Percentiles rank a stretch among this genome's conserved stretches.
Evolutionary conservation across 306 rosid species (phyloP).

Genomic region (Quercus suber): DNA sequence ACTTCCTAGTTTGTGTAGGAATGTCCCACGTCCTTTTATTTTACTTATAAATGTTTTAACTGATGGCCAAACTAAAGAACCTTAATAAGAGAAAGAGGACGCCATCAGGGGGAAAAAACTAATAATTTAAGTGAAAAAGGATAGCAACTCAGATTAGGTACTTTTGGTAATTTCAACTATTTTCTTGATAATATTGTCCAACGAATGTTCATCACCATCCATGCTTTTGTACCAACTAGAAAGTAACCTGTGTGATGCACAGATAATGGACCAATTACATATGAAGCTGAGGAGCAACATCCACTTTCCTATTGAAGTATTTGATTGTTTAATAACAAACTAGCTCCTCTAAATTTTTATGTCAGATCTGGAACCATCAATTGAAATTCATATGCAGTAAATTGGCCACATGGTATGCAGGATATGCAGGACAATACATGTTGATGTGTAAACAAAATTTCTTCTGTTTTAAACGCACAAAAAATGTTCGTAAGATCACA

Average conservation of each 20-base stretch:
- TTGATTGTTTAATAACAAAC: not conserved
- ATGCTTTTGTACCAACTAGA: not conserved
- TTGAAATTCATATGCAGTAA: not conserved
- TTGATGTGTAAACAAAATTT: not conserved
- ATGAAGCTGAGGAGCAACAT: not conserved
- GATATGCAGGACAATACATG: not conserved
- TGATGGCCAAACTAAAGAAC: not conserved
- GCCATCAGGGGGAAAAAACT: not conserved
- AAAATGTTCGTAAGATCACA: not conserved
- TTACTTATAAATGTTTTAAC: not conserved
- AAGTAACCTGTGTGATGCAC: no score
- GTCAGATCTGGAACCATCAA: not conserved
- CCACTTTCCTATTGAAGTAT: not conserved
- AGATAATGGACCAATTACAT: not conserved
- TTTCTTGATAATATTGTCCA: not conserved
- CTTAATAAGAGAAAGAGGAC: not conserved
- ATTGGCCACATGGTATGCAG: not conserved
- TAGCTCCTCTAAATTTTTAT: not conserved
- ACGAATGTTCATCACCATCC: not conserved
- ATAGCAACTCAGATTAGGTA: not conserved
- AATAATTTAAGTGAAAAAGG: not conserved
- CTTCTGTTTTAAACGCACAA: not conserved
- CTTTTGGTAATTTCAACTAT: not conserved
- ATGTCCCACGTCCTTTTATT: not conserved
- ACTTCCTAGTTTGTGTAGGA: not conserved